Percentiles rank a stretch among this genome's conserved stretches.
Conservation (phyloP, 352 stramenopile species). For the Pythium monospermum region DNA sequence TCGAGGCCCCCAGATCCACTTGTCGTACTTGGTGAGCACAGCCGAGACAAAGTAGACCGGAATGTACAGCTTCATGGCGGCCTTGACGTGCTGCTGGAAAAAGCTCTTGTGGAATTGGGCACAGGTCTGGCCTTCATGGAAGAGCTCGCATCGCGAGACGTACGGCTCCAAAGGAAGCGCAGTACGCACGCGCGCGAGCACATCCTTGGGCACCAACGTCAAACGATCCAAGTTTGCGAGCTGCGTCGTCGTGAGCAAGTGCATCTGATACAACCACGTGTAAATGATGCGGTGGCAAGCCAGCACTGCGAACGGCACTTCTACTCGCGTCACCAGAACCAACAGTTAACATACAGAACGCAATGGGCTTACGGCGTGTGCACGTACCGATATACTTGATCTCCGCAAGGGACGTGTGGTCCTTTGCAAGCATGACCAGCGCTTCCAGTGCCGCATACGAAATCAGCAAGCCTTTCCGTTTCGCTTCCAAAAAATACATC, state of each 20-base stretch:
- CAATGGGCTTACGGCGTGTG: background rate
- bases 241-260: slow-evolving; percentile 46
- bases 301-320: slow-evolving; percentile 38
- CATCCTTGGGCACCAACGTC: slow-evolving; percentile 28
- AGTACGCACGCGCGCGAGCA: slow-evolving; percentile 44
- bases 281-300: slow-evolving; percentile 48
- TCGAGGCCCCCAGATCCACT: slow-evolving; percentile 56
- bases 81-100: slow-evolving; percentile 36
- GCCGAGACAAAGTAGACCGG: slow-evolving; percentile 65
- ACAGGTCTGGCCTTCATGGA: slow-evolving; percentile 28
- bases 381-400: slow-evolving; percentile 45
- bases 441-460: slow-evolving; percentile 59
- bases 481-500: slow-evolving; percentile 40
- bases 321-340: slow-evolving; percentile 17
- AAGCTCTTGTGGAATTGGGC: slow-evolving; percentile 41
- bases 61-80: slow-evolving; percentile 54
- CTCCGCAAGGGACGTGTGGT: slow-evolving; percentile 37
- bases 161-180: slow-evolving; percentile 40
- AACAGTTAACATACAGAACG: too few relatives aligned
- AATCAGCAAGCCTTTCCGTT: slow-evolving; percentile 47
- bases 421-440: slow-evolving; percentile 30
- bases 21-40: slow-evolving; percentile 60
- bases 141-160: slow-evolving; percentile 53
- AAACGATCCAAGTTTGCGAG: slow-evolving; percentile 48
- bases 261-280: slow-evolving; percentile 51